Base-by-base conservation (phyloP, 2,329 filamentous ascomycete genomes). In the Cadophora malorum region DNA sequence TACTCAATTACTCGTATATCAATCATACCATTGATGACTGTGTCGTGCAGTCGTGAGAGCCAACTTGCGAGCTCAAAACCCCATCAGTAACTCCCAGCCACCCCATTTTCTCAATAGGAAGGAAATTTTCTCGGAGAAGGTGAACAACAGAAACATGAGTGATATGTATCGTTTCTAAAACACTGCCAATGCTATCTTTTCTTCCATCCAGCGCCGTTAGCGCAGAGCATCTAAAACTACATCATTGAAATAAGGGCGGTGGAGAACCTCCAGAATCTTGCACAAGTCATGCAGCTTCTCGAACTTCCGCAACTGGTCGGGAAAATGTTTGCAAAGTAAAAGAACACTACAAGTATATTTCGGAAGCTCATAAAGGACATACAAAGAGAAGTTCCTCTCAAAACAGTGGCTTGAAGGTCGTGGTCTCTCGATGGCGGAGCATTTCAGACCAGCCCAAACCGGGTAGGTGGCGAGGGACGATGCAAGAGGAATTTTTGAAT, bases 21-120 rank as follows among this genome's bases (percentile, higher is more conserved):
- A 41, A 33, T 38, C 47, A 28, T 63, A 66, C 25, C 5, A 56
- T 55, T 56, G 66, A 64, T 67, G 62, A 65, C 62, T 65, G 62
- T 67, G 61, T 38, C 47, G 47, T 64, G 55, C 49, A 53, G 23
- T n/a, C 25, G n/a, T 62, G 7, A 12, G 12, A 28, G 41, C 12
- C 41, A 33, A 31, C n/a, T 62, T 14, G 41, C 25, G 45, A 62
- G 16, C 35, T 31, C 14, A 47, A 28, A 61, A 33, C 28, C 21
- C 45, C 35, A 62, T 47, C 21, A 49, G 25, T 55, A 25, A 63
- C 47, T 63, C 47, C 61, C 61, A 49, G 41, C 41, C 59, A 31
- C 59, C 59, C 9, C 23, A 33, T 49, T 50, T 55, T n/a, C 6
- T 55, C 56, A 59, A 25, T 45, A 28, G 56, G 35, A 59, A 41